Evolutionary conservation across 768 basidiomycete species (phyloP), one percentile per base, ranked within the genome.

Genomic region (Leucogyrophana mollusca): DNA sequence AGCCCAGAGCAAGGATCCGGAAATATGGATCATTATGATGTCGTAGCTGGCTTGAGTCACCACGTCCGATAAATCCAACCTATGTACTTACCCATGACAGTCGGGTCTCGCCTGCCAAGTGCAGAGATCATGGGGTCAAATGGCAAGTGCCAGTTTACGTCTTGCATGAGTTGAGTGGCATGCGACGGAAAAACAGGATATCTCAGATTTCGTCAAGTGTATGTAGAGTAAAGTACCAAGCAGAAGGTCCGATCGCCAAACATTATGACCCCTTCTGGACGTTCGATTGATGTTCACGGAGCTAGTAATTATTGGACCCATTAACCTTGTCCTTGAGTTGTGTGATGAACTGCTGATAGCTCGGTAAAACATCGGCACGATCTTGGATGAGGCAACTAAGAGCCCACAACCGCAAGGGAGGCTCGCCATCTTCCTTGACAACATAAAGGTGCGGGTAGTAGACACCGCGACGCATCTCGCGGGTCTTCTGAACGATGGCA

Each of bases 391-490:
- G 80, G 58, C 82, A 81, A 60, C 90, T 93, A 50, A 99, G 77
- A 1, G 95, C 96, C 96, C 96, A 99, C 49, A 94, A 77, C 50
- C 94, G 77, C 59, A 99, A 73, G 36, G 94, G 87, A 5, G 93
- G 90, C 67, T 99, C 96, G 49, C 94, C 95, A 56, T 99, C 96
- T 64, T 97, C 94, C 70, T 98, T 99, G 59, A 98, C 94, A 43
- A 97, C 74, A 59, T 97, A 99, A 6, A 99, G 72, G 64, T 97
- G 93, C 7, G 92, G 92, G 61, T 88, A 86, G 65, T 97, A 98
- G 4, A 87, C 83, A 11, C 94, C 94, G 33, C 93, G 79, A 40
- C 96, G 86, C 77, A 92, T 80, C 69, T 98, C 96, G 14, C 96
- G 80, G 13, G 87, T 91, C 73, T 98, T 98, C 69, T 91, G 89